phyloP scores from a whole-genome alignment of 2,329 filamentous ascomycete species.

The Biscogniauxia mediterranea region DNA sequence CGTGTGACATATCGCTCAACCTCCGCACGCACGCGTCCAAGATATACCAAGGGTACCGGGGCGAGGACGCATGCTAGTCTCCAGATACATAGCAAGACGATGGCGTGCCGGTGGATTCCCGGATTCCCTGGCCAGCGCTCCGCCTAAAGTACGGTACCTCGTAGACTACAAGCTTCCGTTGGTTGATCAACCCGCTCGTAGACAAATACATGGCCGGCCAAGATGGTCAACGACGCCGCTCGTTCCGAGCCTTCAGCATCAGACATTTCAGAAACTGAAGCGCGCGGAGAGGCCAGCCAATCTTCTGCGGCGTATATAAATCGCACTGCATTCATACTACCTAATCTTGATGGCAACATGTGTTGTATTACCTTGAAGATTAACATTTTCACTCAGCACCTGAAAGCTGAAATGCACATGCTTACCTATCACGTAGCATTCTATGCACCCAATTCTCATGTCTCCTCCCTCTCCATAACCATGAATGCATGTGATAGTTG shows the following conservation, averaged over 20 bases:
- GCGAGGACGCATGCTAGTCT: constrained; percentile 17
- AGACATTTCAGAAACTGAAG: constrained; percentile 6
- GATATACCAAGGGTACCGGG: constrained; percentile 20
- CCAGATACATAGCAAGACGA: constrained; percentile 18
- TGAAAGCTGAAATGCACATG: too few species aligned
- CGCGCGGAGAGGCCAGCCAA: too few species aligned
- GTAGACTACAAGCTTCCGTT: constrained; percentile 18
- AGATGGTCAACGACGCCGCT: constrained; percentile 22
- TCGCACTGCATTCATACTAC: too few species aligned
- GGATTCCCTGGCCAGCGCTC: constrained; percentile 17
- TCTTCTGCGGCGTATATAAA: too few species aligned
- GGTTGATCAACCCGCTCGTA: constrained; percentile 12
- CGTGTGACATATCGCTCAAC: constrained; percentile 16
- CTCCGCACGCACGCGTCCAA: constrained; percentile 13
- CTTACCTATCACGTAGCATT: too few species aligned
- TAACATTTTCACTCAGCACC: too few species aligned
- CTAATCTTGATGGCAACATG: too few species aligned
- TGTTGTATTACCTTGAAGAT: too few species aligned
- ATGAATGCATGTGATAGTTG: too few species aligned
- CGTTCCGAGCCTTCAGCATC: constrained; percentile 10
- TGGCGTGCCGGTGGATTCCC: constrained; percentile 16
- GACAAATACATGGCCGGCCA: constrained; percentile 16
- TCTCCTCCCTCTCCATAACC: too few species aligned
- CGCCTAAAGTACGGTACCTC: constrained; percentile 23
- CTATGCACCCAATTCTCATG: too few species aligned